Base-by-base conservation (phyloP, 441 rosid genomes). In the Gossypium trilobum region DNA sequence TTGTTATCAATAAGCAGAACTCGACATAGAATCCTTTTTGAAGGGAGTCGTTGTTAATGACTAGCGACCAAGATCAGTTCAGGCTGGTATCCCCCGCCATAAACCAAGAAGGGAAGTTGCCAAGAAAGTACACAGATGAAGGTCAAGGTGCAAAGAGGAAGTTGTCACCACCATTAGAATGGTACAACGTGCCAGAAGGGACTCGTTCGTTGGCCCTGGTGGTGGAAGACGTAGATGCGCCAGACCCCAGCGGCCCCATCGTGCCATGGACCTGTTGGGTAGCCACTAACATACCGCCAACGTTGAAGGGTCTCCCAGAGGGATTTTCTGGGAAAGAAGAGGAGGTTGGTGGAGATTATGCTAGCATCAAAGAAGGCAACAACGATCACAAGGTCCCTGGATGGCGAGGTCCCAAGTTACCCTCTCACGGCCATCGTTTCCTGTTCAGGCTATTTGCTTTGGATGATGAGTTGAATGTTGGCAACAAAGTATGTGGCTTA, bases 231-330 rank as follows among this genome's bases (percentile, higher is more conserved):
- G 82, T 88, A 0, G 96, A 86, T 70, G 92, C 89, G 0, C 88
- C 97, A 0, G 92, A 91, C 78, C 96, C 94, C 0, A 75, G 75
- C 29, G 86, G 82, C 7, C 96, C 96, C 1, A 76, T 85, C 16
- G 90, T 88, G 74, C 96, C 92, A 0, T 92, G 95, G 95, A 87
- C 91, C 1, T 54, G 77, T 5, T 91, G 97, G 97, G 92, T 90
- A 10, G 92, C 86, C 13, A 82, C 77, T 2, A 87, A 90, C 59
- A 88, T 91, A 31, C 91, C 92, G 0, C 87, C 92, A 1, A 71
- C 67, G 7, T 5, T 90, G 75, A 87, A 90, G 77, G 85, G 93
- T 14, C 56, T 91, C 0, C 89, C 94, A 0, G 94, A 88, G 77
- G 96, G 84, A 16, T 90, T 85, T 71, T 91, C 96, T 0, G 84